phyloP scores from a whole-genome alignment of 2,329 filamentous ascomycete genomes.

The Diplodia sapinea region DNA sequence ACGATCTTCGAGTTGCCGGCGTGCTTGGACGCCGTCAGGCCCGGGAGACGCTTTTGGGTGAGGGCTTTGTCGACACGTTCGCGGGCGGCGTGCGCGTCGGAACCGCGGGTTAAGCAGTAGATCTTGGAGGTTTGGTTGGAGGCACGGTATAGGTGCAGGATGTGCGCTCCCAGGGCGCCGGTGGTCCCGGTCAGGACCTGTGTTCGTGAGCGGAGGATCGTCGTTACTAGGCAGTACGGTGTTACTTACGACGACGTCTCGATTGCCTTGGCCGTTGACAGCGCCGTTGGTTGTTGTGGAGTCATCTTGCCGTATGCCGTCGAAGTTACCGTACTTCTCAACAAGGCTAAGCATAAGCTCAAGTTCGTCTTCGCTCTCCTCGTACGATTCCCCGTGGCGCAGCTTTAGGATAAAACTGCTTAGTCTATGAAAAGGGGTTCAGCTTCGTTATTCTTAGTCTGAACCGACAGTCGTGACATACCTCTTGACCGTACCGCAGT shows the following conservation, averaged over 20 bases:
- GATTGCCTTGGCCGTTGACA: neutral
- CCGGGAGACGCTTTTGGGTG: constrained; percentile 43
- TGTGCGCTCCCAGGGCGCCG: constrained; percentile 58
- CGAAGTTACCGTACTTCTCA: constrained; percentile 55
- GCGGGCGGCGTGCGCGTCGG: constrained; percentile 49
- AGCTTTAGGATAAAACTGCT: constrained; percentile 48
- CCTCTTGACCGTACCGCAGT: constrained; percentile 60
- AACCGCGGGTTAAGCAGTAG: constrained; percentile 63
- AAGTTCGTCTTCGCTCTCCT: constrained; percentile 45
- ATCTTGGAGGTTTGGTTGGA: constrained; percentile 52
- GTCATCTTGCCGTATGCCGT: neutral
- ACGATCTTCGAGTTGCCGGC: constrained; percentile 48
- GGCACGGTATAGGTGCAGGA: constrained; percentile 54
- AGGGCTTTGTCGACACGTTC: constrained; percentile 56
- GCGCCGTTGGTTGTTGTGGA: too few species aligned
- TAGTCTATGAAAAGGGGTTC: constrained; percentile 34
- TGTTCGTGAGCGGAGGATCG: neutral
- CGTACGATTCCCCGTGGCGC: constrained; percentile 46
- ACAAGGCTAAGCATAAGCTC: constrained; percentile 55
- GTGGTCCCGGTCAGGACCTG: constrained; percentile 57
- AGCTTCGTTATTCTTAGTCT: neutral
- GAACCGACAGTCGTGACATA: neutral
- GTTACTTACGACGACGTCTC: constrained; percentile 18
- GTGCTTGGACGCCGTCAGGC: constrained; percentile 35
- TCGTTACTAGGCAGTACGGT: too few species aligned